Evolutionary conservation across 345 rosid species (phyloP).

Genomic region (Excoecaria cochinchinensis): DNA sequence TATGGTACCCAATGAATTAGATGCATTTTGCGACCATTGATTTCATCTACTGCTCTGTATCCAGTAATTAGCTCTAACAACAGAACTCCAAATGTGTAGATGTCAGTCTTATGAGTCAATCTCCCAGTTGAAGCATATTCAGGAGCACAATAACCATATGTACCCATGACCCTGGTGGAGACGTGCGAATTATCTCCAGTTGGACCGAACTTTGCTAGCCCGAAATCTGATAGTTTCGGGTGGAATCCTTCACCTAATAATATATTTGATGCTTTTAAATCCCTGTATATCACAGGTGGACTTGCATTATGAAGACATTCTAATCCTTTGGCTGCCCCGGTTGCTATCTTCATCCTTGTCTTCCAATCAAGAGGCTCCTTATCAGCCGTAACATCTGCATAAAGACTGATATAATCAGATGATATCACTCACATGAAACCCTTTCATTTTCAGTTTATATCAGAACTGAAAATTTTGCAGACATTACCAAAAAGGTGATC

Average conservation of each 20-base stretch:
- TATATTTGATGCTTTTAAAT: conserved; percentile 24
- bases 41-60: conserved; percentile 13
- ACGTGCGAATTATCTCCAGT: conserved; percentile 18
- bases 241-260: conserved; percentile 15
- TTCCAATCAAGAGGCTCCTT: conserved; percentile 20
- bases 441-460: too few relatives aligned
- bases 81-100: conserved; percentile 23
- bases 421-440: too few relatives aligned
- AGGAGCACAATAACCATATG: conserved; percentile 25
- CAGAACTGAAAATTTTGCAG: background rate
- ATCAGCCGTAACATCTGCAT: conserved; percentile 9
- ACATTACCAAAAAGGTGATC: conserved; percentile 59
- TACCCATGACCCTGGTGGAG: conserved; percentile 26
- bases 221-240: conserved; percentile 24
- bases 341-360: conserved; percentile 22
- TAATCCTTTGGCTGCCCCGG: conserved; percentile 22
- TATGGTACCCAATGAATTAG: conserved; percentile 18
- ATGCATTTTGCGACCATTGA: conserved; percentile 4
- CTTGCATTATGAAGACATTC: conserved; percentile 16
- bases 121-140: conserved; percentile 23
- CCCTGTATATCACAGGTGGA: conserved; percentile 22
- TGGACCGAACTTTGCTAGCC: conserved; percentile 26
- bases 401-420: background rate
- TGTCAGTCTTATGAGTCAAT: conserved; percentile 19
- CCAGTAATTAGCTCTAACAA: conserved; percentile 27